phyloP scores from a whole-genome alignment of 352 stramenopile genomes.

The Halophytophthora polymorphica region DNA sequence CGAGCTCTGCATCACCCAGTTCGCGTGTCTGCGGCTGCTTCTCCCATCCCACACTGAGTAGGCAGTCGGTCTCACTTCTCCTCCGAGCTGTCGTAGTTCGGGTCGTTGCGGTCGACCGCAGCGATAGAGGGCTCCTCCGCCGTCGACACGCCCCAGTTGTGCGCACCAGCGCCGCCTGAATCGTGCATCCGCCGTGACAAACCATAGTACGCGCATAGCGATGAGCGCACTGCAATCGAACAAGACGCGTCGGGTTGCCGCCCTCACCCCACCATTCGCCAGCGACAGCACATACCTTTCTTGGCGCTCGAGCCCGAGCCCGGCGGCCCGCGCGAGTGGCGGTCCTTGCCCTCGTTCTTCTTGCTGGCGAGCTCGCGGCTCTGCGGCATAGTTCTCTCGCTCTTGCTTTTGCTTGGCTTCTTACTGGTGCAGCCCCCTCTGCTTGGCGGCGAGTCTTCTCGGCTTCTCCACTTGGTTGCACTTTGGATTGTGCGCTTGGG shows the following conservation, averaged over 20 bases:
- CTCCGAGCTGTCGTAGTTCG: constrained; percentile 70
- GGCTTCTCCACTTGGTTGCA: constrained; percentile 19
- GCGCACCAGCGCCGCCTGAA: constrained; percentile 67
- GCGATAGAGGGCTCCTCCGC: constrained; percentile 33
- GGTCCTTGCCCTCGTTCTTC: constrained; percentile 86
- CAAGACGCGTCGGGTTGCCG: neutral
- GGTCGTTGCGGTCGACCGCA: constrained; percentile 66
- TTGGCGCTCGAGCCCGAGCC: constrained; percentile 47
- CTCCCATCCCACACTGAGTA: neutral
- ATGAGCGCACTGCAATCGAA: neutral
- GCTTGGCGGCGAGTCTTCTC: neutral
- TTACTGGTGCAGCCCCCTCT: no score
- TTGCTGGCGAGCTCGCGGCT: constrained; percentile 81
- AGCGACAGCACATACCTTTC: constrained; percentile 39
- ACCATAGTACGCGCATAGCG: neutral
- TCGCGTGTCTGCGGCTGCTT: neutral
- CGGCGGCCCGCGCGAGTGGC: constrained; percentile 62
- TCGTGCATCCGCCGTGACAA: neutral
- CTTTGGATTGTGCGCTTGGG: constrained; percentile 16
- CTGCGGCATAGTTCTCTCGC: constrained; percentile 48
- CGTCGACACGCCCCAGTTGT: constrained; percentile 75
- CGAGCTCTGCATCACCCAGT: neutral
- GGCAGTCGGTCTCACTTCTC: constrained; percentile 19
- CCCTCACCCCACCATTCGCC: constrained; percentile 9
- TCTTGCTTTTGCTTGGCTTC: neutral